Percentiles rank a stretch among this genome's conserved stretches.
These are phyloP conservation scores for Colletotrichum viniferum DNA, from an alignment of 2,329 filamentous ascomycete genomes.

Conservation along the genomic window DNA sequence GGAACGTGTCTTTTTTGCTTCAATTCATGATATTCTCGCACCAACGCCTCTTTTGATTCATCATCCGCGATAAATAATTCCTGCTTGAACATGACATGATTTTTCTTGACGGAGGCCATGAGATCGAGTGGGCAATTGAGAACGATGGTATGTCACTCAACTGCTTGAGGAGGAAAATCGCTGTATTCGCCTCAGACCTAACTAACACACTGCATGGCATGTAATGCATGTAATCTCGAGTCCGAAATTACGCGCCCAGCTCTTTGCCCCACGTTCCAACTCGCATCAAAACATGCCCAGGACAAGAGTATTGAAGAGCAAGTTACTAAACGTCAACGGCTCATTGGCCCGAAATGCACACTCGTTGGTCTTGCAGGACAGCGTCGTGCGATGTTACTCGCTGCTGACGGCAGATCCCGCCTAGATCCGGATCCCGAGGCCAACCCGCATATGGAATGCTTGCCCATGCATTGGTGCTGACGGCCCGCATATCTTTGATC, in stretches of 20 bases:
- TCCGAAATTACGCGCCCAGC: neutral
- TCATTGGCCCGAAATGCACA: neutral
- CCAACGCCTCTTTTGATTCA: rapidly evolving
- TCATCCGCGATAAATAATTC: neutral
- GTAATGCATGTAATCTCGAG: neutral
- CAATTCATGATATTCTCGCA: rapidly evolving
- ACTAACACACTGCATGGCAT: neutral
- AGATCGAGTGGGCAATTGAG: too few species aligned
- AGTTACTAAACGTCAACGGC: neutral
- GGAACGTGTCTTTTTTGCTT: neutral
- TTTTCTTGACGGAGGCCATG: neutral
- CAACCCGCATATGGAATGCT: neutral
- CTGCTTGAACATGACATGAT: neutral
- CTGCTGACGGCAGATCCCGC: neutral
- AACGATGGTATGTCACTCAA: neutral
- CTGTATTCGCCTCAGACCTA: neutral
- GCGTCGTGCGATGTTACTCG: neutral
- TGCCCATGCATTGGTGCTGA: neutral
- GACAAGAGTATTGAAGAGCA: neutral
- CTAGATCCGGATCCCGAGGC: neutral
- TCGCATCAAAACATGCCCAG: neutral
- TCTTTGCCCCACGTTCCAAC: neutral
- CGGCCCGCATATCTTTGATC: neutral
- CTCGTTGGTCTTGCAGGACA: neutral
- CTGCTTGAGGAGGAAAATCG: neutral